Evolutionary conservation across 2,329 filamentous ascomycete genomes (phyloP).

Genomic region (Monilinia fructicola): DNA sequence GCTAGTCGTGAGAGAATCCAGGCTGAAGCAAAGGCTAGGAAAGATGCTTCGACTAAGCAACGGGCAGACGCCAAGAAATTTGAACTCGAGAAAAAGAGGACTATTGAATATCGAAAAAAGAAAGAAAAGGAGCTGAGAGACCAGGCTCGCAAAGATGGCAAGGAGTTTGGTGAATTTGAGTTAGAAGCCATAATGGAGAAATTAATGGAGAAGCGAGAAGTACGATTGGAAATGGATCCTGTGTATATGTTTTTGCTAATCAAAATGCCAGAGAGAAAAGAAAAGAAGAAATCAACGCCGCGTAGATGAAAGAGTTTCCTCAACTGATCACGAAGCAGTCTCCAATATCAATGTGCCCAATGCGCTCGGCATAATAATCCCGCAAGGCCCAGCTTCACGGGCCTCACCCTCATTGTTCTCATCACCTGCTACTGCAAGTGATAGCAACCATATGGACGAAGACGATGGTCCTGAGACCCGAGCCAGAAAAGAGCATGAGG

Average conservation of each 20-base stretch:
- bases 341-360: background rate
- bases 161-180: background rate
- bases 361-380: too few species aligned
- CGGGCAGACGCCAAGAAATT: background rate
- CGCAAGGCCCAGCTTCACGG: background rate
- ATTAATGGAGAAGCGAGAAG: constrained; percentile 23
- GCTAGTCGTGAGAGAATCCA: background rate
- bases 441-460: constrained; percentile 2
- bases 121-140: background rate
- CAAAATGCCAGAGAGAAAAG: background rate
- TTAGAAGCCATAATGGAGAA: constrained; percentile 15
- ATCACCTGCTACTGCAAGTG: background rate
- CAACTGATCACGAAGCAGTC: background rate
- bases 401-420: too few species aligned
- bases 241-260: constrained; percentile 11
- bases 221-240: background rate
- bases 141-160: constrained; percentile 11
- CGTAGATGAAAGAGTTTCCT: background rate
- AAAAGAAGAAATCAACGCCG: constrained; percentile 12
- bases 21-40: background rate
- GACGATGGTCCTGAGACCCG: background rate
- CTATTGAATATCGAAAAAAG: background rate
- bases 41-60: background rate
- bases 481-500: background rate
- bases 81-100: background rate